Evolutionary conservation across 176 grass and related monocot species (phyloP).

Genomic region (Carex littledalei): DNA sequence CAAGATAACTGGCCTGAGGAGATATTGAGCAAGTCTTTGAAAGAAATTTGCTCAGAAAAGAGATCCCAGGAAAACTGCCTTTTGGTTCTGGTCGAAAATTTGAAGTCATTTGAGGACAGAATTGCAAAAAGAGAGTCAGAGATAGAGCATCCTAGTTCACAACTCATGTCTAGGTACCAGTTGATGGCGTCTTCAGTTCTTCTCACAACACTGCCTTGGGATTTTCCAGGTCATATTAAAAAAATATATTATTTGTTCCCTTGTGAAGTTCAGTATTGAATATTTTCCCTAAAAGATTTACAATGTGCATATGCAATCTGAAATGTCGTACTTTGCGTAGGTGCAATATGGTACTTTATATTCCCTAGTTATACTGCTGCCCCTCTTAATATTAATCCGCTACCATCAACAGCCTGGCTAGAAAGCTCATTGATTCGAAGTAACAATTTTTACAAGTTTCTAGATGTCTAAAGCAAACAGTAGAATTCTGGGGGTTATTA

Average conservation of each 20-base stretch:
- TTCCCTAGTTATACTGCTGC: neutral
- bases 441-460: neutral
- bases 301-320: neutral
- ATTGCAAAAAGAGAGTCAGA: constrained; percentile 32
- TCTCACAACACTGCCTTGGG: constrained; percentile 77
- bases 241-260: neutral
- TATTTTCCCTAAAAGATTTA: neutral
- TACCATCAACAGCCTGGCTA: neutral
- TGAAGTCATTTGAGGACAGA: constrained; percentile 55
- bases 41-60: constrained; percentile 86
- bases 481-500: neutral
- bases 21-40: constrained; percentile 61
- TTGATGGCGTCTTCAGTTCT: constrained; percentile 95
- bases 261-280: neutral
- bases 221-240: constrained; percentile 58
- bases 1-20: constrained; percentile 74
- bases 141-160: constrained; percentile 36
- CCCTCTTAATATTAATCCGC: neutral
- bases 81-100: constrained; percentile 51
- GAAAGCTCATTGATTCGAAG: neutral
- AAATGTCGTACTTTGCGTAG: neutral
- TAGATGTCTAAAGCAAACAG: neutral
- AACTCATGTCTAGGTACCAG: constrained; percentile 75
- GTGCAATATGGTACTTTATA: neutral
- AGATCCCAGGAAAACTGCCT: constrained; percentile 81